Percentiles rank a stretch among this genome's conserved stretches.
Evolutionary conservation across 345 rosid genomes (phyloP).

Genomic region (Odontarrhena argentea): DNA sequence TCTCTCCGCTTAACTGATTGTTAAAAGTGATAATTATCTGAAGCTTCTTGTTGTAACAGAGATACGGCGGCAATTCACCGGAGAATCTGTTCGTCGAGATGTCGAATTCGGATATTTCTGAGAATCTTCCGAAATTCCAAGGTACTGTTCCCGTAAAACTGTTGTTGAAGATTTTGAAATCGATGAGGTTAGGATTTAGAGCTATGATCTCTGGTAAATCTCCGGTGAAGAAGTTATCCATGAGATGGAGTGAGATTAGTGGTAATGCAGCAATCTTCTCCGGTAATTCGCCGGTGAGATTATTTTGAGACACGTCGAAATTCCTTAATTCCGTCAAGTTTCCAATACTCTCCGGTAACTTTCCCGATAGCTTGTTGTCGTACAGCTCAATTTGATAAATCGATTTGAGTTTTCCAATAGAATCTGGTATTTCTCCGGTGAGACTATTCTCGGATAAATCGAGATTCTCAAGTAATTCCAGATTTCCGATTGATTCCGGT

Average conservation of each 20-base stretch:
- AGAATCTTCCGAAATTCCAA: constrained; percentile 52
- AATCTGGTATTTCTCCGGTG: constrained; percentile 55
- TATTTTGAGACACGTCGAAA: constrained; percentile 71
- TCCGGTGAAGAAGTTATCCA: constrained; percentile 63
- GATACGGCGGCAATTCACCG: constrained; percentile 61
- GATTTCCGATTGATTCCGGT: constrained; percentile 55
- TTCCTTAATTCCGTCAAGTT: constrained; percentile 46
- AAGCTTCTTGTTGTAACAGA: constrained; percentile 55
- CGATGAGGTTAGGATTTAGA: constrained; percentile 48
- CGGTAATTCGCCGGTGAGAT: constrained; percentile 56
- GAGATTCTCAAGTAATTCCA: constrained; percentile 46
- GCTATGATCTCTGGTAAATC: constrained; percentile 55
- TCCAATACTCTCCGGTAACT: constrained; percentile 56
- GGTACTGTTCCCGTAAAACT: constrained; percentile 68
- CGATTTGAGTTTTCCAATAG: constrained; percentile 46
- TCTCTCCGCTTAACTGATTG: constrained; percentile 55
- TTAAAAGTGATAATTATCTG: constrained; percentile 43
- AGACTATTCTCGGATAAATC: constrained; percentile 54
- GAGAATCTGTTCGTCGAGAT: constrained; percentile 59
- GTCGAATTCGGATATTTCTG: constrained; percentile 56
- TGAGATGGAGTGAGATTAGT: constrained; percentile 51
- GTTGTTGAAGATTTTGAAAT: constrained; percentile 72
- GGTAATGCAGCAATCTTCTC: constrained; percentile 50
- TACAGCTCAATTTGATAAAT: constrained; percentile 53
- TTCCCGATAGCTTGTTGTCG: constrained; percentile 48